Conservation (phyloP, 2,329 filamentous ascomycete genomes). For the Dothistroma pini region DNA sequence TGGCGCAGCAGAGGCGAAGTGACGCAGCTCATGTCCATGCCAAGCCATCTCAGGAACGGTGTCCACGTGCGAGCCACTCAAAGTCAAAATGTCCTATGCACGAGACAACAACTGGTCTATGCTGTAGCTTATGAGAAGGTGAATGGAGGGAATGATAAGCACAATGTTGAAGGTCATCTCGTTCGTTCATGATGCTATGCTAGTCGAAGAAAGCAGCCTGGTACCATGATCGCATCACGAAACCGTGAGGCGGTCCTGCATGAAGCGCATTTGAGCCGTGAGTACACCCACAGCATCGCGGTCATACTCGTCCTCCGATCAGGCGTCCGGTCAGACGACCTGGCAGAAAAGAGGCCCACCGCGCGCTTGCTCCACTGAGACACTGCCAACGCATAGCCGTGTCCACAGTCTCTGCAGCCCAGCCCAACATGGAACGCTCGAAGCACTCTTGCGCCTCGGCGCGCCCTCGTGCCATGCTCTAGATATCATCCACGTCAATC, state of each 20-base stretch:
- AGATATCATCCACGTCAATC: slow-evolving; percentile 95
- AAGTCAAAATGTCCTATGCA: background rate
- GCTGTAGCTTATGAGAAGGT: background rate
- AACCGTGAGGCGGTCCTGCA: background rate
- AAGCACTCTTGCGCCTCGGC: background rate
- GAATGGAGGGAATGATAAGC: background rate
- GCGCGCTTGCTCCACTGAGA: slow-evolving; percentile 1
- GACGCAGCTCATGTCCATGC: background rate
- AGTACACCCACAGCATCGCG: slow-evolving; percentile 1
- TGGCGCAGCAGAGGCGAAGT: background rate
- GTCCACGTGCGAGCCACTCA: background rate
- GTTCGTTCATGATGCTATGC: slow-evolving; percentile 14
- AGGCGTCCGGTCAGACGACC: background rate
- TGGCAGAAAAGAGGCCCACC: background rate
- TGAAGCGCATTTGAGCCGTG: slow-evolving; percentile 6
- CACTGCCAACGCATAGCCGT: background rate
- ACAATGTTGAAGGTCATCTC: slow-evolving; percentile 1
- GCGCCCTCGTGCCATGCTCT: slow-evolving; percentile 9
- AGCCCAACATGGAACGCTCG: background rate
- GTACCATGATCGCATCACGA: background rate
- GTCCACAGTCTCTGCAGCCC: background rate
- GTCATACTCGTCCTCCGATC: background rate
- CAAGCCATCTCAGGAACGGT: background rate
- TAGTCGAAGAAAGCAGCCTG: background rate
- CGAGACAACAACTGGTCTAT: background rate